Evolutionary conservation across 805 yeast genomes (phyloP), one percentile per base, ranked within the genome.

Genomic region (Suhomyces vadensis): DNA sequence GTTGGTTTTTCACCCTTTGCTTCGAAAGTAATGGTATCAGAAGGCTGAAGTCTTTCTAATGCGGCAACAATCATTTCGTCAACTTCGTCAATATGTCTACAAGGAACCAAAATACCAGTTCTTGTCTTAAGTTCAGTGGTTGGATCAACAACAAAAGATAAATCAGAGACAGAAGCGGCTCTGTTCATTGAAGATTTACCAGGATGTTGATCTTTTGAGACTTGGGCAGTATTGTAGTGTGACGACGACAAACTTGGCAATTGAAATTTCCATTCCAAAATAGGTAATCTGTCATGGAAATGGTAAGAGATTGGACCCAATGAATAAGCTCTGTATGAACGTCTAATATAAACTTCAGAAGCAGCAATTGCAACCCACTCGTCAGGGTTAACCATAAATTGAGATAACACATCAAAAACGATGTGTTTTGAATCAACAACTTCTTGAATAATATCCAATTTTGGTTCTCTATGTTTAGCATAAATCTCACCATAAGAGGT

Each of bases 291-390:
- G 42, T 67, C 74, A 25, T 72, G 63, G 55, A 71, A 69, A 50
- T 77, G 79, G 59, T 88, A 87, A 43, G 73, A 70, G 42, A 95
- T 78, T 51, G 83, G 85, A 43, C 87, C 84, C 49, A 94, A 84
- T 31, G 89, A 84, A 71, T 95, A 94, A 29, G 98, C 98, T 60
- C 98, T 83, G 75, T 91, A 94, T 36, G 98, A 95, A 66, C 99
- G 85, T 66, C 98, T 85, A 48, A 91, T 84, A 67, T 94, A 94
- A 47, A 94, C 96, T 69, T 94, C 97, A 37, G 96, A 89, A 27
- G 99, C 98, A 27, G 99, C 98, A 53, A 92, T 80, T 3, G 92
- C 86, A 48, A 94, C 92, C 77, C 88, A 87, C 38, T 85, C 87
- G 60, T 95, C 97, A 9, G 77, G 60, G 55, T 88, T 86, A 43